Evolutionary conservation across 169 alveolate species (phyloP).

Genomic region (Plasmodium gonderi): DNA sequence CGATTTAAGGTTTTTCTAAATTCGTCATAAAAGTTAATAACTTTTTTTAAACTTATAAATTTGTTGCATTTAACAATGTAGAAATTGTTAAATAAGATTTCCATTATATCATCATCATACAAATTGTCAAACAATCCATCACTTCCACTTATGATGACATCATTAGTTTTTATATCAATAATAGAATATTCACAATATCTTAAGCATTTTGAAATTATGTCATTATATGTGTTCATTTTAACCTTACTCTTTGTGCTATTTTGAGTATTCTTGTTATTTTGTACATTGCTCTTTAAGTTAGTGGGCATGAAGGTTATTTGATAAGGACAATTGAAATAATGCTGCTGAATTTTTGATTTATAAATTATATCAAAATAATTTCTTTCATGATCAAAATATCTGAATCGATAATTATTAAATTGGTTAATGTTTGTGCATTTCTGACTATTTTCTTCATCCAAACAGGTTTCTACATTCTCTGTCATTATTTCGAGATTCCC

Average conservation of each 20-base stretch:
- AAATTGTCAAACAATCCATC: constrained; percentile 68
- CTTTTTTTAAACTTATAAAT: constrained; percentile 35
- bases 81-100: constrained; percentile 43
- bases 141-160: constrained; percentile 68
- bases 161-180: constrained; percentile 14
- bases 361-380: constrained; percentile 36
- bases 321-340: constrained; percentile 73
- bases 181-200: constrained; percentile 58
- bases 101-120: constrained; percentile 73
- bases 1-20: neutral
- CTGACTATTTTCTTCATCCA: neutral
- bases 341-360: constrained; percentile 73
- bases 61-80: constrained; percentile 32
- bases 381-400: neutral
- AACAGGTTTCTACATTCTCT: neutral
- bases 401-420: constrained; percentile 49
- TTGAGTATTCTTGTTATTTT: too few relatives aligned
- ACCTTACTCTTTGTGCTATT: constrained; percentile 10
- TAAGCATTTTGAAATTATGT: constrained; percentile 58
- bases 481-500: neutral
- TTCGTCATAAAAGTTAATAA: constrained; percentile 19
- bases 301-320: constrained; percentile 62
- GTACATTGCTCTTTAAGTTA: neutral
- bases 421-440: neutral
- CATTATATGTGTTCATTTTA: constrained; percentile 51